Conservation (phyloP, 1,284 basidiomycete species). For the Ganoderma sinense region DNA sequence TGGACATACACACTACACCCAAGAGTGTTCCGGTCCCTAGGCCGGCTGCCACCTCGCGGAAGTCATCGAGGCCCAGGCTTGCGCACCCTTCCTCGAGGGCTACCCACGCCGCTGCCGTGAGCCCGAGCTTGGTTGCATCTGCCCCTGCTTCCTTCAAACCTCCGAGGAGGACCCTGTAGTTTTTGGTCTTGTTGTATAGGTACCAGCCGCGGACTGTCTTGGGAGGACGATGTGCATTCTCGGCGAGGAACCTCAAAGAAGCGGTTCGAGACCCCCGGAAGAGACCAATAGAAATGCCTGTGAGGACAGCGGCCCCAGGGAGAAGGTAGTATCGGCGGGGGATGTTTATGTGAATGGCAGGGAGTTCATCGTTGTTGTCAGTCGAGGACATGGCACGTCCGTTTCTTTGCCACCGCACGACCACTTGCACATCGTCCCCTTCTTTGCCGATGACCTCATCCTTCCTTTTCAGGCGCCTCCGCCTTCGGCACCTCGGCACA, state of each 20-base stretch:
- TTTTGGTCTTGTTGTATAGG: constrained; percentile 92
- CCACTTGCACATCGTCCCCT: not conserved
- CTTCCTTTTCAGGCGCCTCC: not conserved
- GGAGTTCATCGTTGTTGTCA: constrained; percentile 26
- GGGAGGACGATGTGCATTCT: constrained; percentile 77
- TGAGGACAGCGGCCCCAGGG: constrained; percentile 61
- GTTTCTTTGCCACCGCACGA: constrained; percentile 21
- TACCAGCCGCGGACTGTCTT: constrained; percentile 89
- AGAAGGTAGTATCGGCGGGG: constrained; percentile 51
- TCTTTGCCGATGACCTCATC: constrained; percentile 22
- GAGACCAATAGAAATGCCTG: constrained; percentile 73
- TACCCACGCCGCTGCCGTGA: constrained; percentile 68
- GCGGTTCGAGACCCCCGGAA: constrained; percentile 70
- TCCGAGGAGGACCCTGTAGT: constrained; percentile 81
- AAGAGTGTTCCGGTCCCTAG: constrained; percentile 68
- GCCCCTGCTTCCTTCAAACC: constrained; percentile 72
- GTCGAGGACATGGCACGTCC: constrained; percentile 31
- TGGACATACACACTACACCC: constrained; percentile 67
- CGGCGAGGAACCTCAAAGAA: constrained; percentile 57
- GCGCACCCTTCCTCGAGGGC: constrained; percentile 70
- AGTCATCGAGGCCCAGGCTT: constrained; percentile 51
- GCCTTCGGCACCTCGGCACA: not conserved
- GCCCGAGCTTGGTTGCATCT: constrained; percentile 64
- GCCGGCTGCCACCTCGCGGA: constrained; percentile 69
- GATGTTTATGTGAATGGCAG: constrained; percentile 46